phyloP scores from a whole-genome alignment of 331 rosid species.

The Spiraea crenata region DNA sequence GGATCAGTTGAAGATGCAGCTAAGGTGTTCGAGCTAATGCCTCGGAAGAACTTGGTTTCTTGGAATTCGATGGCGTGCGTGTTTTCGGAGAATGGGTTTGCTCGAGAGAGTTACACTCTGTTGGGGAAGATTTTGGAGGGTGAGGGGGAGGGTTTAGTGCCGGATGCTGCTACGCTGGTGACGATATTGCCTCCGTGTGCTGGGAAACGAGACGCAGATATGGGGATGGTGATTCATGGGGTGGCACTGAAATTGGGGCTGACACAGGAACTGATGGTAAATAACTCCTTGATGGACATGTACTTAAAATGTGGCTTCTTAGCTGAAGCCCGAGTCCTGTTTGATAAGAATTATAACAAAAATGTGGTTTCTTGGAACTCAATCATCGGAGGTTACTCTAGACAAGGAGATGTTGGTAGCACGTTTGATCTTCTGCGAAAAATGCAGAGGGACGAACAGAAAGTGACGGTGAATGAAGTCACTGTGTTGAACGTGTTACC shows the following conservation, averaged over 20 bases:
- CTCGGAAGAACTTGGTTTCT: slow-evolving; percentile 61
- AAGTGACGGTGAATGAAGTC: slow-evolving; percentile 50
- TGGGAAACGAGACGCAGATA: slow-evolving; percentile 38
- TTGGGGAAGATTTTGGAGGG: slow-evolving; percentile 42
- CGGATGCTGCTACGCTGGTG: slow-evolving; percentile 78
- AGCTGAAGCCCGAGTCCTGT: slow-evolving; percentile 42
- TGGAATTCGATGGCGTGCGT: slow-evolving; percentile 74
- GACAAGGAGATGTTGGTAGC: slow-evolving; percentile 46
- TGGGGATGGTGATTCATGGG: slow-evolving; percentile 73
- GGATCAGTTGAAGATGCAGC: slow-evolving; percentile 47
- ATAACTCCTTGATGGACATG: slow-evolving; percentile 73
- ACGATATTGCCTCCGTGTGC: slow-evolving; percentile 65
- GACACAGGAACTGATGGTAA: slow-evolving; percentile 50
- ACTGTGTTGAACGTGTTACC: slow-evolving; percentile 70
- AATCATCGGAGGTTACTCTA: slow-evolving; percentile 66
- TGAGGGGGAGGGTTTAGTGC: slow-evolving; percentile 41
- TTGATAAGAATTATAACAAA: slow-evolving; percentile 44
- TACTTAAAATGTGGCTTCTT: slow-evolving; percentile 69
- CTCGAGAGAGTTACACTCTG: slow-evolving; percentile 37
- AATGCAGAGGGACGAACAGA: slow-evolving; percentile 53
- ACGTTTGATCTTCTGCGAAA: slow-evolving; percentile 53
- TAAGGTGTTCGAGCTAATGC: slow-evolving; percentile 59
- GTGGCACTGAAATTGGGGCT: slow-evolving; percentile 68
- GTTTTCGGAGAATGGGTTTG: slow-evolving; percentile 54
- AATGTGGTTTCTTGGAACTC: slow-evolving; percentile 88